Base-by-base conservation (phyloP, 768 basidiomycete genomes). In the Paxillus involutus region DNA sequence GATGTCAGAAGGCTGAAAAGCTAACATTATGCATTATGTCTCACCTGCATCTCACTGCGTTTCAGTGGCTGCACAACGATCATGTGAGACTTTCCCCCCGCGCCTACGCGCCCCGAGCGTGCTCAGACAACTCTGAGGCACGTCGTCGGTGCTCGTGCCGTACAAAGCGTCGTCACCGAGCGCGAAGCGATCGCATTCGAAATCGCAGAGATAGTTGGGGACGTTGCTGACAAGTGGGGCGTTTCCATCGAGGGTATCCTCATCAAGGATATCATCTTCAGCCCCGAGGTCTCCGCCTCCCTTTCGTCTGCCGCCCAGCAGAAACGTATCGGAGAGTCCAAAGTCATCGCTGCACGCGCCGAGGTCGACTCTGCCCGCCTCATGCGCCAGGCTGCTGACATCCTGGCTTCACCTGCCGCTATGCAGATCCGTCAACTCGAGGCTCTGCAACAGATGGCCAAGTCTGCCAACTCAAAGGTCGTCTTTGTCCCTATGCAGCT, bases 391-490 rank as follows among this genome's bases (percentile, higher is more conserved):
- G 95, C 95, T 12, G 94, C 94, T 49, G 94, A 97, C 72, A 97
- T 96, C 63, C 76, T 93, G 64, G 92, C 94, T 19, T 91, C 87
- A 11, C 94, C 94, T 9, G 95, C 96, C 19, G 96, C 96, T 51
- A 97, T 98, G 94, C 94, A 97, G 72, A 98, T 98, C 69, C 81
- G 96, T 55, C 96, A 98, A 69, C 82, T 98, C 58, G 96, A 99
- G 72, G 92, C 94, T 45, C 81, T 98, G 59, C 94, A 97, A 80
- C 80, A 84, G 64, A 98, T 98, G 95, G 91, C 95, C 45, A 89
- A 91, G 72, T 85, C 83, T 14, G 84, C 89, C n/a, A 79, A 80
- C 60, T 85, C 81, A 79, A 98, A 98, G 72, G 93, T 96, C 61
- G 81, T 98, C 52, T 97, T 98, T 63, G 94, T 94, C 30, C 92